Evolutionary conservation across 129 eudicot species (phyloP), one percentile per base, ranked within the genome.

Genomic region (Escallonia herrerae): DNA sequence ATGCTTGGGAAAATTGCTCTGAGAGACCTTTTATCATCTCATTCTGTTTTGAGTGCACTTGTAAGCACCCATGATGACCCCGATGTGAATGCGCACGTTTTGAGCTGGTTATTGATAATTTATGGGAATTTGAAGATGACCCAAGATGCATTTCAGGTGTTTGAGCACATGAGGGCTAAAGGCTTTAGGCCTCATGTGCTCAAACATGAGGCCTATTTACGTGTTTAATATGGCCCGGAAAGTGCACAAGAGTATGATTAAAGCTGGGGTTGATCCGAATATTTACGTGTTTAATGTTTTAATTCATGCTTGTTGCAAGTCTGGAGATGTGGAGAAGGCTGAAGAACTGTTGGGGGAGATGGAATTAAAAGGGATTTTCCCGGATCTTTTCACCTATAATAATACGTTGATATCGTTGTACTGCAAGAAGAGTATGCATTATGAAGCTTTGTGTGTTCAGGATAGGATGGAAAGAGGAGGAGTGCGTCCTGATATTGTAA

Each of bases 31-130:
- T 5, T 93, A 62, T 89, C 88, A 5, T 86, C 99, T 3, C 87
- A 90, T 41, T 58, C 83, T 3, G 96, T 93, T 62, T 76, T 88
- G 76, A 89, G 83, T 49, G 80, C 95, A 11, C 64, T 89, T 44
- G 80, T 80, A 47, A 65, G 66, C 52, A 43, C 64, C 50, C 48
- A 53, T 47, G 66, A 70, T 62, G 90, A 82, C 58, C 64, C 70
- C 15, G 87, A 76, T 70, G 90, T 81, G 56, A 89, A 86, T 74
- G 83, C 95, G 1, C 98, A 85, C 56, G 87, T 88, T 77, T 82
- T 93, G 65, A 93, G 99, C 78, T 93, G 99, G 96, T 76, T 93
- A 73, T 83, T 93, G 56, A 88, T 93, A 64, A 75, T 77, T 68
- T 93, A 89, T 72, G 87, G 84, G n/a, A 80, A 84, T 74, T 77